Evolutionary conservation across 768 basidiomycete genomes (phyloP).

Genomic region (Suillus plorans): DNA sequence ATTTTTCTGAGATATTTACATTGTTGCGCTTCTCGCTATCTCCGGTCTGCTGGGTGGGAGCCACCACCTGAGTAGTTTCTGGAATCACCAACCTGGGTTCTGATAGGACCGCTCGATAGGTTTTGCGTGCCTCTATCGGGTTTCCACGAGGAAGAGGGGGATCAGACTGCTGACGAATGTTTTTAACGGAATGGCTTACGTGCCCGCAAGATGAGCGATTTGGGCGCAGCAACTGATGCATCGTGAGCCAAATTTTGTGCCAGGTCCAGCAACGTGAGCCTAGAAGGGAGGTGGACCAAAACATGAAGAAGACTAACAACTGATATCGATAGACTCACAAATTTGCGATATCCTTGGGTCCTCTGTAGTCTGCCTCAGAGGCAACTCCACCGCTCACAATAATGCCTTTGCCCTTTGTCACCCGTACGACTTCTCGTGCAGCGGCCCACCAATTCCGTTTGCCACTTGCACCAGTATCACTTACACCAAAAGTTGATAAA

Average conservation of each 20-base stretch:
- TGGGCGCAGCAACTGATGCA: constrained; percentile 57
- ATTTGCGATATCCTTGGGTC: constrained; percentile 73
- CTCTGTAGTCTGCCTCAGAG: constrained; percentile 62
- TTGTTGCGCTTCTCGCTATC: neutral
- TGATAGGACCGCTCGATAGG: constrained; percentile 77
- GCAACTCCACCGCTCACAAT: constrained; percentile 69
- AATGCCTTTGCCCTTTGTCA: constrained; percentile 78
- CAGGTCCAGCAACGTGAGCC: constrained; percentile 66
- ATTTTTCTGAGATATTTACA: neutral
- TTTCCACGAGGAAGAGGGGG: neutral
- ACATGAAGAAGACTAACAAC: neutral
- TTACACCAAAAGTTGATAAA: constrained; percentile 45
- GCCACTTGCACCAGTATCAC: constrained; percentile 50
- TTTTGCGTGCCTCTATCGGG: constrained; percentile 72
- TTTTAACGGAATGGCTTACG: constrained; percentile 46
- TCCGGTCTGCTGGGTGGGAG: neutral
- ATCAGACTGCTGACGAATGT: neutral
- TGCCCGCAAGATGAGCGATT: constrained; percentile 69
- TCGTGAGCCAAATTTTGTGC: constrained; percentile 68
- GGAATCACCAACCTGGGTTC: constrained; percentile 70
- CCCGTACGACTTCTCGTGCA: constrained; percentile 72
- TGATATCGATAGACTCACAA: constrained; percentile 48
- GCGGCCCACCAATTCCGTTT: constrained; percentile 87
- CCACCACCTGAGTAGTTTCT: neutral
- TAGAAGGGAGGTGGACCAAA: constrained; percentile 25